Conservation (phyloP, 106 monocot genomes). For the Dendrobium officinale region DNA sequence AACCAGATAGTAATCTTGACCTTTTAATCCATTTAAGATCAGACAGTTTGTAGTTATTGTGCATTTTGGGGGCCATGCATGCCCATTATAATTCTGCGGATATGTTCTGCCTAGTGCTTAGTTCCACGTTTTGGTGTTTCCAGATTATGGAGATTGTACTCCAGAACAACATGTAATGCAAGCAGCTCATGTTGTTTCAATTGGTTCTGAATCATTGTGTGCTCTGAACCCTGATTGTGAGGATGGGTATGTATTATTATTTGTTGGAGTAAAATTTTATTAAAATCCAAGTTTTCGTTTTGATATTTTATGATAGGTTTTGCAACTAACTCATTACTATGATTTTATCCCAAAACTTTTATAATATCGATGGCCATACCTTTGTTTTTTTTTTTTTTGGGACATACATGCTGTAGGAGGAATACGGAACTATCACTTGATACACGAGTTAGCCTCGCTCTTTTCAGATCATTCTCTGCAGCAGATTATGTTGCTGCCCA, state of each 20-base stretch:
- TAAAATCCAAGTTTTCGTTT: background rate
- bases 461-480: slow-evolving; percentile 71
- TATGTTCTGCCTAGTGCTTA: background rate
- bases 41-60: background rate
- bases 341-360: background rate
- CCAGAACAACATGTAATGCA: slow-evolving; percentile 80
- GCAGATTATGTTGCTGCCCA: slow-evolving; percentile 90
- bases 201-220: slow-evolving; percentile 75
- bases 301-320: background rate
- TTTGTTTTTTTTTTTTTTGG: background rate
- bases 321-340: background rate
- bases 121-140: slow-evolving; percentile 10
- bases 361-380: background rate
- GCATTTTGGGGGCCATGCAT: background rate
- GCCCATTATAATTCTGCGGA: background rate
- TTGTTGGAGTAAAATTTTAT: slow-evolving; percentile 10
- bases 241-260: slow-evolving; percentile 42
- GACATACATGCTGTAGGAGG: slow-evolving; percentile 32
- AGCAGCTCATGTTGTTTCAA: slow-evolving; percentile 76
- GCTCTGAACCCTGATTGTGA: slow-evolving; percentile 59
- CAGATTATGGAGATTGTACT: slow-evolving; percentile 75
- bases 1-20: background rate
- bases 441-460: slow-evolving; percentile 59
- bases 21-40: background rate
- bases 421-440: slow-evolving; percentile 62